Evolutionary conservation across 352 stramenopile species (phyloP).

Genomic region (Blastocystis sp.): DNA sequence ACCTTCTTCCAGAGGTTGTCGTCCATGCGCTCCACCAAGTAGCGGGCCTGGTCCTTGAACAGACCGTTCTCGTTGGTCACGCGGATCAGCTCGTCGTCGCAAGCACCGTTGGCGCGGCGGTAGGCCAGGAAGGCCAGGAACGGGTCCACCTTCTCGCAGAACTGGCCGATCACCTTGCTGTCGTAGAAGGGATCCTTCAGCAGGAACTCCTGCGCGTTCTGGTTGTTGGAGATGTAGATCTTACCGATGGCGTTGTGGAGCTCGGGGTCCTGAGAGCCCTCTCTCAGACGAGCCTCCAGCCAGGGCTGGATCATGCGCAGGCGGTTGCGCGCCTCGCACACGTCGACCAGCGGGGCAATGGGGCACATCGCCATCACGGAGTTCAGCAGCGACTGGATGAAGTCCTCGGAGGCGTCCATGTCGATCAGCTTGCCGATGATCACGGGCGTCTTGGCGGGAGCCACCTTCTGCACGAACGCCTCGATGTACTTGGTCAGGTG

Average conservation of each 20-base stretch:
- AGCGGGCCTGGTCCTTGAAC: conserved; percentile 98
- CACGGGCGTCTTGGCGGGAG: conserved; percentile 94
- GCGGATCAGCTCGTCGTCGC: conserved; percentile 97
- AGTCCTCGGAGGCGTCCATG: conserved; percentile 97
- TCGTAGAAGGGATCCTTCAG: conserved; percentile 99
- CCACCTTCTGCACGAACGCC: conserved; percentile 94
- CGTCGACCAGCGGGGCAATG: conserved; percentile 96
- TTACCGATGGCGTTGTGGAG: conserved; percentile 99
- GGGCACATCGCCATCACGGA: conserved; percentile 89
- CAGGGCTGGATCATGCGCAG: conserved; percentile 97
- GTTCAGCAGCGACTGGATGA: conserved; percentile 99
- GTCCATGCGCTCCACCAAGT: conserved; percentile 98
- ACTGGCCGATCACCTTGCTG: conserved; percentile 96
- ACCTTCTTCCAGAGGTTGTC: conserved; percentile 97
- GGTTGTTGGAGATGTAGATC: conserved; percentile 99
- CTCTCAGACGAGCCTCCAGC: conserved; percentile 96
- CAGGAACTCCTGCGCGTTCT: conserved; percentile 97
- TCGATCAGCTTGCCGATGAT: conserved; percentile 98
- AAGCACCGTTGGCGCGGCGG: conserved; percentile 94
- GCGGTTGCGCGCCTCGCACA: conserved; percentile 98
- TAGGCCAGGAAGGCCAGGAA: conserved; percentile 98
- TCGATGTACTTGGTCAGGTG: conserved; percentile 99
- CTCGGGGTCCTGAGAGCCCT: conserved; percentile 96
- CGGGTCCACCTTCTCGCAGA: conserved; percentile 99
- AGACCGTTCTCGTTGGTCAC: conserved; percentile 98